phyloP scores from a whole-genome alignment of 2,329 filamentous ascomycete species.

The Penicillium sp. region DNA sequence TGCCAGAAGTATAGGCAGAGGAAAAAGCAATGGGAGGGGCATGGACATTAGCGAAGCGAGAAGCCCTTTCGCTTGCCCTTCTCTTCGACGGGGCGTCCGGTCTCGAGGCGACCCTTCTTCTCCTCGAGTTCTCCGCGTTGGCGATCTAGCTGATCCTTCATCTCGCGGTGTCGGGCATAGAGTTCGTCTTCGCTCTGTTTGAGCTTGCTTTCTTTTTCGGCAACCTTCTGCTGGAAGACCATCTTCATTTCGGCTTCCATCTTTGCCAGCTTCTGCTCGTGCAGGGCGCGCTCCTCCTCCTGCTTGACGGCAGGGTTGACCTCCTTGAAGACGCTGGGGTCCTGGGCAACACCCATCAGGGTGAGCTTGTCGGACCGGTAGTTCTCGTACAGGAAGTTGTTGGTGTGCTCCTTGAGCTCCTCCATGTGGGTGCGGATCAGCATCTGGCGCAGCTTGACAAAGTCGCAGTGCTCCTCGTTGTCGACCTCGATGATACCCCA shows the following conservation, averaged over 20 bases:
- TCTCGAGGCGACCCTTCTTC: slow-evolving; percentile 96
- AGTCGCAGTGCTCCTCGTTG: slow-evolving; percentile 99
- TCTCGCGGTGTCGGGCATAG: slow-evolving; percentile 96
- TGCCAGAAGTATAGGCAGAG: not conserved
- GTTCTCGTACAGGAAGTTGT: slow-evolving; percentile 98
- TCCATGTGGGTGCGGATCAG: slow-evolving; percentile 99
- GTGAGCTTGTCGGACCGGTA: slow-evolving; percentile 99
- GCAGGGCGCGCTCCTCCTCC: slow-evolving; percentile 94
- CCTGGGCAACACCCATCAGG: slow-evolving; percentile 96
- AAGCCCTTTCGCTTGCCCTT: slow-evolving; percentile 99
- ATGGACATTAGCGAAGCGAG: slow-evolving; percentile 76
- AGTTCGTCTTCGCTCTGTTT: slow-evolving; percentile 99
- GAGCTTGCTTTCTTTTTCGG: slow-evolving; percentile 98
- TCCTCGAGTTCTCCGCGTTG: slow-evolving; percentile 94
- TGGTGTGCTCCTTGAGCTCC: slow-evolving; percentile 99
- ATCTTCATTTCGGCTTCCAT: slow-evolving; percentile 99
- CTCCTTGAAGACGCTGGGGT: slow-evolving; percentile 99
- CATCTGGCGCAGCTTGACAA: slow-evolving; percentile 99
- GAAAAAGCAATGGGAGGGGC: not conserved
- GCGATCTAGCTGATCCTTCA: slow-evolving; percentile 98
- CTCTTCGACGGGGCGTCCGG: slow-evolving; percentile 91
- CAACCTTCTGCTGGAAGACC: slow-evolving; percentile 99
- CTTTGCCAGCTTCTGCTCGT: slow-evolving; percentile 99
- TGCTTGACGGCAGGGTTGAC: slow-evolving; percentile 99
- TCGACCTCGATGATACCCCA: slow-evolving; percentile 99